phyloP scores from a whole-genome alignment of 495 filamentous ascomycete genomes.

The Aspergillus nanangensis region DNA sequence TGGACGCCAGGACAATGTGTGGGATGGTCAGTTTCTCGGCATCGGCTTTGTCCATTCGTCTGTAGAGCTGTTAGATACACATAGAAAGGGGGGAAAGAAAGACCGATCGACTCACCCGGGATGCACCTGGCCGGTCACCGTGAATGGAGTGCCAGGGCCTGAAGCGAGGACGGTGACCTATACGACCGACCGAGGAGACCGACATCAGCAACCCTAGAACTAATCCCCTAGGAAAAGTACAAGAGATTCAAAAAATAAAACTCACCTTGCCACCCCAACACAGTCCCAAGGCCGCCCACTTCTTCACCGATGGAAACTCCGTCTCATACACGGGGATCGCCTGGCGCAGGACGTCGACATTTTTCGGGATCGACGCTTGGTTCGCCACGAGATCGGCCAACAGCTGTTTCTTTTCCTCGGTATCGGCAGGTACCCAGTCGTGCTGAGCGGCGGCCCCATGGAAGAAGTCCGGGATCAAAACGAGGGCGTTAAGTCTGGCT shows the following conservation, averaged over 20 bases:
- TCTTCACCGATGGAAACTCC: conserved; percentile 27
- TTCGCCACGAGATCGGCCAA: conserved; percentile 24
- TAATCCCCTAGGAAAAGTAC: background rate
- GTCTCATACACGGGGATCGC: conserved; percentile 19
- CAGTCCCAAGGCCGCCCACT: conserved; percentile 41
- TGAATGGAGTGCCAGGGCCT: conserved; percentile 36
- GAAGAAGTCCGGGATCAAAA: conserved; percentile 47
- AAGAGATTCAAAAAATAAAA: background rate
- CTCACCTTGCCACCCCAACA: conserved; percentile 48
- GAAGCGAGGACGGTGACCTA: conserved; percentile 41
- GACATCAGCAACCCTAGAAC: background rate
- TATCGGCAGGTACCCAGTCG: conserved; percentile 35
- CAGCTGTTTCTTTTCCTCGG: conserved; percentile 36
- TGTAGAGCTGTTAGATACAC: conserved; percentile 14
- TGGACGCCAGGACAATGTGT: conserved; percentile 50
- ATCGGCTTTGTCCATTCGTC: conserved; percentile 36
- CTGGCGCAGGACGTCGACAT: conserved; percentile 18
- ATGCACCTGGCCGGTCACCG: conserved; percentile 45
- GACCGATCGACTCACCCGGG: conserved; percentile 31
- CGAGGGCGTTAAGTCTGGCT: conserved; percentile 25
- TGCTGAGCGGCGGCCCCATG: conserved; percentile 26
- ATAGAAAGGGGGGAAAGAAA: background rate
- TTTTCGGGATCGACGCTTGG: conserved; percentile 18
- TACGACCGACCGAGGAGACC: background rate
- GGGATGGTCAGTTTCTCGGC: conserved; percentile 44